Conservation (phyloP, 2,329 filamentous ascomycete genomes). For the Beauveria pseudobassiana region DNA sequence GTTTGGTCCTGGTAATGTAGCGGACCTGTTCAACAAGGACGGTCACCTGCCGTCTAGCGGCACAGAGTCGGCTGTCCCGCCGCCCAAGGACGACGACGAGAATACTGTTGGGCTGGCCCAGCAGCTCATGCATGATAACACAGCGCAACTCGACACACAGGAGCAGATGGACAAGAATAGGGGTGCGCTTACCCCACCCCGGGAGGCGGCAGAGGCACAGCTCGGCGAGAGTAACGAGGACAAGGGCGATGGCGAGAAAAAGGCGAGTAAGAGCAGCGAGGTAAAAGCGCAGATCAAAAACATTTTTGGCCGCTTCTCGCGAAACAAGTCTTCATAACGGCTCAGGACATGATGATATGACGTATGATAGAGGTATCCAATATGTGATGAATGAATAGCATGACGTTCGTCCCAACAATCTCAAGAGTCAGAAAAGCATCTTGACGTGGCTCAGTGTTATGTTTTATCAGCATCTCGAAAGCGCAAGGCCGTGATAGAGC, state of each 20-base stretch:
- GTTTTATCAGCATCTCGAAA: too few relatives aligned
- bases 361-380: background rate
- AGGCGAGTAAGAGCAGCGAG: constrained; percentile 2
- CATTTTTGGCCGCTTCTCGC: constrained; percentile 7
- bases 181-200: constrained; percentile 14
- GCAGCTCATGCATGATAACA: constrained; percentile 47
- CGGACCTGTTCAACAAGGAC: constrained; percentile 40
- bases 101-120: constrained; percentile 40
- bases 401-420: too few relatives aligned
- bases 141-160: constrained; percentile 40
- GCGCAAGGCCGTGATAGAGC: too few relatives aligned
- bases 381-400: too few relatives aligned
- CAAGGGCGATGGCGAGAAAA: background rate
- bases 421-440: too few relatives aligned
- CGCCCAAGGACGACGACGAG: constrained; percentile 18
- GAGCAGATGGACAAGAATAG: constrained; percentile 21
- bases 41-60: constrained; percentile 14
- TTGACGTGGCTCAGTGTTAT: too few relatives aligned
- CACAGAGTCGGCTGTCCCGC: constrained; percentile 9
- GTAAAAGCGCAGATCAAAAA: constrained; percentile 10
- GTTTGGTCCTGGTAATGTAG: constrained; percentile 41
- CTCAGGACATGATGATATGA: background rate
- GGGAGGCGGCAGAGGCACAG: constrained; percentile 1
- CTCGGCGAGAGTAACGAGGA: background rate
- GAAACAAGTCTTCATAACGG: constrained; percentile 1